These are phyloP conservation scores for Plantago ovata DNA, from an alignment of 257 asterid species.

Conservation along the genomic window DNA sequence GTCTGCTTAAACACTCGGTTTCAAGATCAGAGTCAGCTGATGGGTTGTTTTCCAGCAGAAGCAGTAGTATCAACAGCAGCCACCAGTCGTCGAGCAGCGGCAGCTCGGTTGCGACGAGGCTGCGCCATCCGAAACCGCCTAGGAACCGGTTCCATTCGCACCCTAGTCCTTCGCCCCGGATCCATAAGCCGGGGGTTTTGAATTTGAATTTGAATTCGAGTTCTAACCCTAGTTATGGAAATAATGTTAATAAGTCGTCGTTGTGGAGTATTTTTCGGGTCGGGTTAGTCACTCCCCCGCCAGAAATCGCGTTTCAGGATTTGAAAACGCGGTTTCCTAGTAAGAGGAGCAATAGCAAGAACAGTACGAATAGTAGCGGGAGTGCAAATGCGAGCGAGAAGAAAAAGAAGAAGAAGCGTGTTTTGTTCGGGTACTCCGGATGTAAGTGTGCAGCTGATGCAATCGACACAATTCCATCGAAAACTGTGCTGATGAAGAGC, in stretches of 20 bases:
- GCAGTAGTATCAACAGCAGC: slow-evolving; percentile 65
- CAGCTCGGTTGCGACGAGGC: slow-evolving; percentile 18
- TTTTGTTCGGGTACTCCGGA: slow-evolving; percentile 39
- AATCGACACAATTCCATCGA: slow-evolving; percentile 42
- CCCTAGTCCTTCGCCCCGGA: slow-evolving; percentile 84
- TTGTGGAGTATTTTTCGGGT: slow-evolving; percentile 55
- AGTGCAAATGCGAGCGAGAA: not conserved
- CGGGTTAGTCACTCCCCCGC: slow-evolving; percentile 62
- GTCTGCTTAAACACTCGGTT: not conserved
- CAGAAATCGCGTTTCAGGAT: slow-evolving; percentile 59
- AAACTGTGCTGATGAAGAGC: slow-evolving; percentile 25
- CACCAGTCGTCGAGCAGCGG: slow-evolving; percentile 29
- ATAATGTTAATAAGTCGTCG: slow-evolving; percentile 26
- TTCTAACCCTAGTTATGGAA: not conserved
- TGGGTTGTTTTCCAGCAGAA: slow-evolving; percentile 43
- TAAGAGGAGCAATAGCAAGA: slow-evolving; percentile 42
- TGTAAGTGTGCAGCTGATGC: slow-evolving; percentile 60
- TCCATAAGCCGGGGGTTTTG: slow-evolving; percentile 23
- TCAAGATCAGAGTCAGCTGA: slow-evolving; percentile 59
- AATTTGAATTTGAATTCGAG: not conserved
- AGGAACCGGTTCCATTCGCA: slow-evolving; percentile 65
- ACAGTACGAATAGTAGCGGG: slow-evolving; percentile 29
- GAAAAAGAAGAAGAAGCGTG: slow-evolving; percentile 31
- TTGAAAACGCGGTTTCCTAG: slow-evolving; percentile 38
- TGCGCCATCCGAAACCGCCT: slow-evolving; percentile 25